Conservation (phyloP, 208 protist species). For the Porcisia deanei region DNA sequence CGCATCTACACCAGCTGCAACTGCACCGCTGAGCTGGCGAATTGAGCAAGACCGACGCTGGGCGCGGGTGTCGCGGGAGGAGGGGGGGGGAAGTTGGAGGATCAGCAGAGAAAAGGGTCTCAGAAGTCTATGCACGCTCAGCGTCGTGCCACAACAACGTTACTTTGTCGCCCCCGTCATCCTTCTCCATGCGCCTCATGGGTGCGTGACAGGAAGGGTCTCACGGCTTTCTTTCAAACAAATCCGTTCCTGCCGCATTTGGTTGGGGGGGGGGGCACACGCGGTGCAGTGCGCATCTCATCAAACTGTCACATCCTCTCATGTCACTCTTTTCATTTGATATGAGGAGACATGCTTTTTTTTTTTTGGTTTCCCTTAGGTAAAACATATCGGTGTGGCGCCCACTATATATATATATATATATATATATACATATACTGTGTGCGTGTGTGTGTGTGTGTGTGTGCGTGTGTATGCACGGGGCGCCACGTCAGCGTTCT, state of each 20-base stretch:
- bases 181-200: background rate
- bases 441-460: background rate
- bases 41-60: slow-evolving; percentile 7
- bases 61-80: background rate
- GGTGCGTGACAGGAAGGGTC: background rate
- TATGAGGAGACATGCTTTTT: too few relatives aligned
- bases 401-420: too few relatives aligned
- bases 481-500: background rate
- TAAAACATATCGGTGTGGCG: too few relatives aligned
- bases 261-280: background rate
- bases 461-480: background rate
- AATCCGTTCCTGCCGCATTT: background rate
- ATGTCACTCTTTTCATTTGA: too few relatives aligned
- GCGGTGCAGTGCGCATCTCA: background rate
- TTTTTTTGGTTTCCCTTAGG: too few relatives aligned
- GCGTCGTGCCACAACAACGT: background rate
- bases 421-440: too few relatives aligned
- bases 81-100: background rate
- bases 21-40: slow-evolving; percentile 35
- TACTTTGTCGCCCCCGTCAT: background rate
- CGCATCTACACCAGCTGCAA: slow-evolving; percentile 56
- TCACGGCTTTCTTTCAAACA: background rate
- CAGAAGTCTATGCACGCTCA: too few relatives aligned
- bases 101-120: background rate
- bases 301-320: background rate